phyloP scores from a whole-genome alignment of 495 filamentous ascomycete species.

The Daldinia loculata region DNA sequence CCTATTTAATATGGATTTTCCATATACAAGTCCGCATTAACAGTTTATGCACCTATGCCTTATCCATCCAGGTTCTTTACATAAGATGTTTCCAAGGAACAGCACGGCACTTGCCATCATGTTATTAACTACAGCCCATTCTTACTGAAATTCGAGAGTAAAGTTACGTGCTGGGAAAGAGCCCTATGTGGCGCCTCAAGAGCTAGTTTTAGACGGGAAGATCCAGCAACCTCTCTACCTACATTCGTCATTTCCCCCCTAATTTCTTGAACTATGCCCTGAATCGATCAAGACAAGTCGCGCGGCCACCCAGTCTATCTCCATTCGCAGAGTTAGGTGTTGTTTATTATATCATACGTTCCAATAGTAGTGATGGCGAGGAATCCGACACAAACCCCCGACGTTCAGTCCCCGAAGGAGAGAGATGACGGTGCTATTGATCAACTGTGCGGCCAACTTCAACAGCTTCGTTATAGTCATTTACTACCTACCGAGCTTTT shows the following conservation, averaged over 20 bases:
- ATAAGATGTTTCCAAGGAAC: neutral
- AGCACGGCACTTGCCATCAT: neutral
- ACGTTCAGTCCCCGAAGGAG: neutral
- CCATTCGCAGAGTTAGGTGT: neutral
- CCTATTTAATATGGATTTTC: neutral
- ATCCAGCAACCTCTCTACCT: neutral
- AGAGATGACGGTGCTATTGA: neutral
- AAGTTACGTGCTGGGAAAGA: neutral
- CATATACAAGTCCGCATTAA: neutral
- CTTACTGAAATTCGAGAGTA: neutral
- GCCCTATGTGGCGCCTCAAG: neutral
- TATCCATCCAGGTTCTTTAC: too few relatives aligned
- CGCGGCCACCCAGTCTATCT: neutral
- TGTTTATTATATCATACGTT: neutral
- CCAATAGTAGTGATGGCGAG: neutral
- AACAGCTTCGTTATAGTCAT: neutral
- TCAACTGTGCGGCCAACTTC: too few relatives aligned
- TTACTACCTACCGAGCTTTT: constrained; percentile 16
- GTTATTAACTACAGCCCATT: neutral
- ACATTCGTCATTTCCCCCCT: neutral
- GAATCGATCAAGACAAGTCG: neutral
- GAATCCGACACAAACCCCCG: neutral
- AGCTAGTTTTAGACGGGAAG: neutral
- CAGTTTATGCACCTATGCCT: too few relatives aligned
- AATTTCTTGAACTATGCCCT: neutral